phyloP scores from a whole-genome alignment of 441 rosid species.

The Daphne laureola region DNA sequence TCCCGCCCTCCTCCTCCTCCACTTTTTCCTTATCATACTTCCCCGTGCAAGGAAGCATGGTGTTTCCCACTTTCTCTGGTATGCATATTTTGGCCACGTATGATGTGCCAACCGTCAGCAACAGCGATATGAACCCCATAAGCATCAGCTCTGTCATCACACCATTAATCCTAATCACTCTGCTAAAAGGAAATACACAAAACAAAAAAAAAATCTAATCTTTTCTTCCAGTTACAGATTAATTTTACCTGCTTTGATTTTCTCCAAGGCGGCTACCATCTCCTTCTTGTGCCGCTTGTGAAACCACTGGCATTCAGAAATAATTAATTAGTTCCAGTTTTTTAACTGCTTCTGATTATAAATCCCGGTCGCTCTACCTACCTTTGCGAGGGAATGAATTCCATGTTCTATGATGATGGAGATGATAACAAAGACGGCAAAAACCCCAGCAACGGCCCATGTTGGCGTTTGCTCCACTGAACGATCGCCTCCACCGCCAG shows the following conservation, averaged over 20 bases:
- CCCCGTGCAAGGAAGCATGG: slow-evolving; percentile 47
- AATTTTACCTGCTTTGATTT: slow-evolving; percentile 46
- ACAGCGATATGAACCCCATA: slow-evolving; percentile 52
- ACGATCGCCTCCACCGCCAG: slow-evolving; percentile 22
- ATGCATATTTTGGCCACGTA: slow-evolving; percentile 38
- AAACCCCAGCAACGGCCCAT: slow-evolving; percentile 50
- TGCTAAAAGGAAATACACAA: too few species aligned
- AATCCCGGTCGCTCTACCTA: too few species aligned
- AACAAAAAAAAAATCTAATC: too few species aligned
- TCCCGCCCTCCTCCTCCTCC: background rate
- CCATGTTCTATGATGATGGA: slow-evolving; percentile 38
- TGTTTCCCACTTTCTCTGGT: slow-evolving; percentile 22
- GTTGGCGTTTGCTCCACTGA: slow-evolving; percentile 42
- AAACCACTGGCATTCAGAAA: slow-evolving; percentile 37
- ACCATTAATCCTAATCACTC: too few species aligned
- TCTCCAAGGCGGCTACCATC: slow-evolving; percentile 54
- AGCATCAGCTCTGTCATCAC: slow-evolving; percentile 41
- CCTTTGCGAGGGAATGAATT: slow-evolving; percentile 43
- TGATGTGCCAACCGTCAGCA: slow-evolving; percentile 38
- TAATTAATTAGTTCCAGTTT: too few species aligned
- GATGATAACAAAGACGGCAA: slow-evolving; percentile 38
- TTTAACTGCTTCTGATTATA: too few species aligned
- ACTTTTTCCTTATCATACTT: background rate
- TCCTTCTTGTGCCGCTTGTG: slow-evolving; percentile 43
- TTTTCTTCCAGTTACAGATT: too few species aligned